Base-by-base conservation (phyloP, 805 yeast species). In the Pichia membranifaciens region DNA sequence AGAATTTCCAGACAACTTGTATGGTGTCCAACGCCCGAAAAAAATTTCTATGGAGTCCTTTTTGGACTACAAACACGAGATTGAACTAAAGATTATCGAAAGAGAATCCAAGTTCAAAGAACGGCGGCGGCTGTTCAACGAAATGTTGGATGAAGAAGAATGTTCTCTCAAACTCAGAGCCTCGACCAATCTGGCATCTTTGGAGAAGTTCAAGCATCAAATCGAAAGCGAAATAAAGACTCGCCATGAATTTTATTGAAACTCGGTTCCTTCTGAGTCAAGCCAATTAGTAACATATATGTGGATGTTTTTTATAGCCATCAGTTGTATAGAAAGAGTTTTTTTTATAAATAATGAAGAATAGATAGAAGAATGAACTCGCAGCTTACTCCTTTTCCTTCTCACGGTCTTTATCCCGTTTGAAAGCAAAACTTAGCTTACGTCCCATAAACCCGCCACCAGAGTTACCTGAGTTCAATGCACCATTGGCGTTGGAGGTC, bases 401-500 rank as follows among this genome's bases (percentile, higher is more conserved):
- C 23, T 59, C 62, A 37, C 56, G 55, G n/a, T 60, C 62, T 25
- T 49, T 51, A n/a, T 57, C 59, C 38, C 59, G 55, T 40, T 58
- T 64, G 47, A 61, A 60, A 21, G 66, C 61, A 52, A 66, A 56
- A 45, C 62, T 59, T 34, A 65, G 50, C 40, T 62, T 56, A 36
- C 63, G 53, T n/a, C 62, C 53, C 20, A 61, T 49, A 17, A 45
- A 40, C 10, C 49, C 45, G 16, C 35, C 41, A 15, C 39, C 22
- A 16, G 20, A 17, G 20, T 16, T 36, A 17, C 15, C 12, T 6
- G 18, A 17, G 22, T 37, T 37, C 15, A 9, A 22, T 15, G 9
- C 21, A 7, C 10, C 3, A 37, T 15, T 37, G 10, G 12, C 15
- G 23, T 37, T 36, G 12, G 6, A 17, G 20, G 16, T 49, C 16